Evolutionary conservation across 306 rosid genomes (phyloP), one percentile per base, ranked within the genome.

Genomic region (Rubus idaeus): DNA sequence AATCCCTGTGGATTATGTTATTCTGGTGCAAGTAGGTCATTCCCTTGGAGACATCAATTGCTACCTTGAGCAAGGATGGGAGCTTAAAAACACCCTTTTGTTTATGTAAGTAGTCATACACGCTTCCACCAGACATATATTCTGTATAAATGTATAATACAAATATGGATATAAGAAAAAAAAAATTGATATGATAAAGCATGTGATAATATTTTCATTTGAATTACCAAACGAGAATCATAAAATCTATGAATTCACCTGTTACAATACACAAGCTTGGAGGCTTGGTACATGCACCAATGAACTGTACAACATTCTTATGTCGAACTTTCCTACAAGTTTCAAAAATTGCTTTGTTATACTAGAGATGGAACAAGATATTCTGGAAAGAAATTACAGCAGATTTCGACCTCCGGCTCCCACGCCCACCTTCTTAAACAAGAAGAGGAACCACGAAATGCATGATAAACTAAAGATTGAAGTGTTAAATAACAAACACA

Each of bases 291-390:
- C 99, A 96, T 73, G 98, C 99, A 83, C 98, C 99, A n/a, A 96
- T 96, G 87, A 96, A 96, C 78, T 96, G 99, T 47, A 96, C 99
- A 83, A 96, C 98, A 84, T 96, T 96, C 89, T 93, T 96, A 85
- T 96, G 99, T 67, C 97, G 92, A 82, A 96, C 99, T 87, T 93
- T 96, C 91, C 99, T 96, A 90, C 78, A 86, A 83, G 80, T 75
- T 84, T 76, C 75, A 68, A 71, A 63, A 77, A 75, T 8, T 10
- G 64, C 73, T 62, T 82, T 26, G 71, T 80, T 70, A 77, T 37
- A 68, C 52, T 35, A 69, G 65, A 30, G 18, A 51, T 8, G 3
- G 53, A 60, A 53, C 10, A 80, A 20, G 5, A 4, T 21, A 57
- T 39, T 16, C 6, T 6, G 20, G 4, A 49, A 39, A 26, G 42